Base-by-base conservation (phyloP, 306 rosid species). In the Gastrolobium villosum region DNA sequence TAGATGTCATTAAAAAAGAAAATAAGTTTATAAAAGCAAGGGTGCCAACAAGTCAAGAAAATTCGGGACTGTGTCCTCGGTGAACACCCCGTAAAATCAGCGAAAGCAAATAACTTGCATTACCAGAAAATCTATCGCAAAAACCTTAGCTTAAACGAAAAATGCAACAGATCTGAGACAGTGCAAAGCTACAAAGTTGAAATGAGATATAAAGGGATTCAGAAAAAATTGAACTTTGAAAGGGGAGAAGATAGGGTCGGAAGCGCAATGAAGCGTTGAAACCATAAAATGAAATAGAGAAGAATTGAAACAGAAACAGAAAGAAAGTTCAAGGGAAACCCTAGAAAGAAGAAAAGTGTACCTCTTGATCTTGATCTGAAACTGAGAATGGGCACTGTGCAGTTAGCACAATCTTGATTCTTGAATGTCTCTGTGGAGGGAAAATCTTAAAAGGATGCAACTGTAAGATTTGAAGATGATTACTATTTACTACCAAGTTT, bases 121-220 rank as follows among this genome's bases (percentile, higher is more conserved):
- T n/a, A n/a, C n/a, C n/a, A n/a, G n/a, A n/a, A 41, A 41, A 41
- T 41, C 10, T 41, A 41, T 7, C 10, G 30, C 7, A 69, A 9
- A 55, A 39, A 26, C 30, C 35, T 74, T 69, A 34, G 10, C 52
- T 34, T 53, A 7, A 1, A 31, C 53, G n/a, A 28, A 6, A 59
- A 55, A 57, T 31, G 80, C 14, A 39, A 50, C 81, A 81, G 85
- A 83, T 80, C 81, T 83, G 72, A 67, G 31, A 56, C 79, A 31
- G 35, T 4, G 1, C 45, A 73, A 41, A 41, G 10, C 10, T 0
- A 20, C 26, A 20, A 20, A 20, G 0, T 20, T 20, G 26, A 20
- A 20, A 20, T 20, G 26, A 20, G 26, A 20, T 20, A 20, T 20
- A 20, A 20, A 20, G 26, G 26, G 26, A 20, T 20, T 20, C 26